A percentile compares a stretch with the other conserved stretches of the same genome.
Conservation (phyloP, 2,329 filamentous ascomycete species). For the Trichothecium roseum region DNA sequence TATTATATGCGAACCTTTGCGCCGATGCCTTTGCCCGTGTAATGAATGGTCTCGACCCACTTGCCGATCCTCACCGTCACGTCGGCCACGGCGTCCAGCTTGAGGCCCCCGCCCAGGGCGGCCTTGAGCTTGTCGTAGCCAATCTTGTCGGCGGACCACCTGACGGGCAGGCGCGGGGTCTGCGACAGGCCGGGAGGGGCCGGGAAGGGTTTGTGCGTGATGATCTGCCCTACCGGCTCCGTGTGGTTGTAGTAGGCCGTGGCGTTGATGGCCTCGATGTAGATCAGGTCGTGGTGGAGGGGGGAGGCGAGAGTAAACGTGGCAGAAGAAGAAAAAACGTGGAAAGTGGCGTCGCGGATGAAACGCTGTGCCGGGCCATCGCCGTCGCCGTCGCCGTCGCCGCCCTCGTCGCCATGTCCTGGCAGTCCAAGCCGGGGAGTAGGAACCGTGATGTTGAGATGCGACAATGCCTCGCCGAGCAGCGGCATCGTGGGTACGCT, state of each 20-base stretch:
- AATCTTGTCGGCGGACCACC: constrained; percentile 65
- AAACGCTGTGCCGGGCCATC: constrained; percentile 46
- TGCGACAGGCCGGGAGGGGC: constrained; percentile 64
- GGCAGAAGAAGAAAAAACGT: constrained; percentile 78
- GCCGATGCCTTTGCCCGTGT: constrained; percentile 58
- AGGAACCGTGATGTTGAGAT: constrained; percentile 59
- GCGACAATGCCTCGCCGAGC: constrained; percentile 63
- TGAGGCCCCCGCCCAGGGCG: constrained; percentile 70
- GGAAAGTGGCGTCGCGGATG: constrained; percentile 77
- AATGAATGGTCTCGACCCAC: constrained; percentile 66
- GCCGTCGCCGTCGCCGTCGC: constrained; percentile 17
- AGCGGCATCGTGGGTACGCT: constrained; percentile 66
- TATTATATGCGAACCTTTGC: constrained; percentile 36
- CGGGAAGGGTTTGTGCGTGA: constrained; percentile 63
- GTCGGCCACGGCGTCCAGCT: constrained; percentile 66
- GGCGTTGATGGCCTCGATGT: constrained; percentile 71
- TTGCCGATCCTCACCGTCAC: constrained; percentile 65
- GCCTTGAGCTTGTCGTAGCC: constrained; percentile 74
- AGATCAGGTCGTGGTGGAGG: constrained; percentile 59
- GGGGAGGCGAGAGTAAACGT: constrained; percentile 78
- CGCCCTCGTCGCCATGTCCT: constrained; percentile 28
- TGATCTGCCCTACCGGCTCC: constrained; percentile 66
- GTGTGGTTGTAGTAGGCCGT: constrained; percentile 77
- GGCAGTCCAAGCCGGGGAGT: constrained; percentile 58
- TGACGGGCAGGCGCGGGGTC: constrained; percentile 71